Percentiles rank a stretch among this genome's conserved stretches.
Conservation (phyloP, 805 yeast species). For the Pichia kluyveri region DNA sequence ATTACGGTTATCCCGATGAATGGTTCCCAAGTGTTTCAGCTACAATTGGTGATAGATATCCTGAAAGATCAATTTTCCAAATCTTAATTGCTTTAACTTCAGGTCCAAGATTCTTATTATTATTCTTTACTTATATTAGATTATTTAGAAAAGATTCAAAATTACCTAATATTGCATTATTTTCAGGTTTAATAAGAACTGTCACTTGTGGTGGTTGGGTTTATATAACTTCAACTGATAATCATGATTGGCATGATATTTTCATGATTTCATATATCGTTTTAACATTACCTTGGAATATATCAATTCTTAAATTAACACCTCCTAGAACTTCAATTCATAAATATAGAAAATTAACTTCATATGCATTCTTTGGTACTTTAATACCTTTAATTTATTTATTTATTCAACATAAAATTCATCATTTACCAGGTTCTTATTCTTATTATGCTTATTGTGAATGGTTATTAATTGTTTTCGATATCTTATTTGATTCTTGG, state of each 20-base stretch:
- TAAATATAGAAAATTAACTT: conserved; percentile 43
- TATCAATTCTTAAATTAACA: conserved; percentile 44
- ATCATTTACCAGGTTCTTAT: conserved; percentile 85
- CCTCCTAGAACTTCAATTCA: conserved; percentile 39
- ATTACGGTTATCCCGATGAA: conserved; percentile 89
- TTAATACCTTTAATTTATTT: conserved; percentile 78
- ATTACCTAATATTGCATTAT: conserved; percentile 34
- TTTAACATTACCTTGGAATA: conserved; percentile 87
- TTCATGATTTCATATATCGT: conserved; percentile 90
- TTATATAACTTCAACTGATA: conserved; percentile 92
- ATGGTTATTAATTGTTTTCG: conserved; percentile 82
- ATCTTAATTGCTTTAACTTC: conserved; percentile 85
- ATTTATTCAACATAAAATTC: conserved; percentile 89
- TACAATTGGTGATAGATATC: conserved; percentile 93
- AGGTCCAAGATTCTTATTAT: conserved; percentile 76
- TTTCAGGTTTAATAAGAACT: conserved; percentile 77
- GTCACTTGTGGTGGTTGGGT: conserved; percentile 99
- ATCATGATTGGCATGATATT: conserved; percentile 91
- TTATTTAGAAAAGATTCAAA: conserved; percentile 29
- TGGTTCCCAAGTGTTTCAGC: conserved; percentile 99
- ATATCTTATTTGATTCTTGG: conserved; percentile 78
- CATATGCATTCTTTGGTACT: conserved; percentile 56
- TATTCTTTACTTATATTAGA: conserved; percentile 44
- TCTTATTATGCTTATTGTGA: conserved; percentile 91
- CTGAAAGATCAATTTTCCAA: conserved; percentile 90